Conservation (phyloP, 2,329 filamentous ascomycete genomes). For the Ophiocordyceps robertsii region DNA sequence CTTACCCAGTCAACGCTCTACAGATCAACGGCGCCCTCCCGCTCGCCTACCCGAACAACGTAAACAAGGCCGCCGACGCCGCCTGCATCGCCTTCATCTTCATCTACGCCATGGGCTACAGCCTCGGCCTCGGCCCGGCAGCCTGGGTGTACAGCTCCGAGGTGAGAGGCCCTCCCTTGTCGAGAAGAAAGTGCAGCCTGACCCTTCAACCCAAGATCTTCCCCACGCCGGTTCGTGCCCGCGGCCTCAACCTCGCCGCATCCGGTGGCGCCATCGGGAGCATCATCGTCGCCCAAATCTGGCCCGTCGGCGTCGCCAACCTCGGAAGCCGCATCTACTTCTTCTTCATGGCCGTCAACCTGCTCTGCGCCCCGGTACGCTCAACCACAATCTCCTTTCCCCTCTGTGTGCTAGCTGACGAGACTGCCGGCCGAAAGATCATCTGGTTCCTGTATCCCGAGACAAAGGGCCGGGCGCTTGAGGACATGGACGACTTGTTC, state of each 20-base stretch:
- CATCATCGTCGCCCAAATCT: slow-evolving; percentile 38
- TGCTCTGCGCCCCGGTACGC: slow-evolving; percentile 5
- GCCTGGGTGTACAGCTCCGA: slow-evolving; percentile 48
- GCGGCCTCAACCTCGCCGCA: slow-evolving; percentile 41
- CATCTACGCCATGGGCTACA: slow-evolving; percentile 44
- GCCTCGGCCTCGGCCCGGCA: slow-evolving; percentile 41
- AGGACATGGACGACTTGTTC: slow-evolving; percentile 32
- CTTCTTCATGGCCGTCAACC: slow-evolving; percentile 32
- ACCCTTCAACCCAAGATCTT: slow-evolving; percentile 27
- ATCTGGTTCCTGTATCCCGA: slow-evolving; percentile 30
- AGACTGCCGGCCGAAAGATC: slow-evolving; percentile 12
- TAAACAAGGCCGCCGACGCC: slow-evolving; percentile 32
- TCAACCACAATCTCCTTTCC: background rate
- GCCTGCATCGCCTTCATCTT: slow-evolving; percentile 42
- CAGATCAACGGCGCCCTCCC: slow-evolving; percentile 42
- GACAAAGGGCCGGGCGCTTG: slow-evolving; percentile 25
- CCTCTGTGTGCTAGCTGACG: background rate
- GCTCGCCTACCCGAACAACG: slow-evolving; percentile 33
- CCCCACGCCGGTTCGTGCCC: slow-evolving; percentile 40
- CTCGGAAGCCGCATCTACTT: slow-evolving; percentile 41
- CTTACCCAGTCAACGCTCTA: background rate
- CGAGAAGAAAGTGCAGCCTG: background rate
- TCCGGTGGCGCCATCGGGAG: slow-evolving; percentile 41
- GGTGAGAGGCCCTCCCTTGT: slow-evolving; percentile 15
- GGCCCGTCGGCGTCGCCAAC: slow-evolving; percentile 37